Conservation (phyloP, 148 eudicot genomes). For the Talinum fruticosum region DNA sequence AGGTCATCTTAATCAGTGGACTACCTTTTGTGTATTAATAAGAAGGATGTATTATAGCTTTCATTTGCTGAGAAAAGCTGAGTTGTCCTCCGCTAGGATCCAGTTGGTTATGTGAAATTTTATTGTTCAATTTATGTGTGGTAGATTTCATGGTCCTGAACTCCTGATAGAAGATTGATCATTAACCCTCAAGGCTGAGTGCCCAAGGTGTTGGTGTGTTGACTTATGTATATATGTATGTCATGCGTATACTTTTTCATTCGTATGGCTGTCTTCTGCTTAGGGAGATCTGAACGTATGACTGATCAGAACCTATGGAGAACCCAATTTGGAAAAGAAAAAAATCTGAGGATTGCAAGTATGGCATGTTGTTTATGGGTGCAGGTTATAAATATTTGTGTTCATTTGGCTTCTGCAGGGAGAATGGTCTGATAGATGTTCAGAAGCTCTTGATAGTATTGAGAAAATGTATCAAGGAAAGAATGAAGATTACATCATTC, state of each 20-base stretch:
- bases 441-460: constrained; percentile 61
- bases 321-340: neutral
- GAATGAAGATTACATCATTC: constrained; percentile 59
- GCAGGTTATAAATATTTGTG: neutral
- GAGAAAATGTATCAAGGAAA: constrained; percentile 71
- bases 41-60: neutral
- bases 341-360: no score
- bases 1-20: neutral
- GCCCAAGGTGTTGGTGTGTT: neutral
- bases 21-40: neutral
- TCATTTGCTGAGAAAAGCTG: neutral
- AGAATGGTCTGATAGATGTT: constrained; percentile 79
- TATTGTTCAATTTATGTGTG: neutral
- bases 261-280: neutral
- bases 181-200: neutral
- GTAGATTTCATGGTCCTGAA: neutral
- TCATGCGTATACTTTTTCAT: neutral
- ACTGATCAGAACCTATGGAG: neutral
- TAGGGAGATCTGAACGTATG: neutral
- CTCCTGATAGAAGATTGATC: neutral
- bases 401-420: constrained; percentile 43
- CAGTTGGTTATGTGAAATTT: neutral
- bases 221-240: no score
- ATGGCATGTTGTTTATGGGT: neutral
- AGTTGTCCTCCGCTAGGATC: neutral